Base-by-base conservation (phyloP, 2,329 filamentous ascomycete genomes). In the Rhynchosporium graminicola region DNA sequence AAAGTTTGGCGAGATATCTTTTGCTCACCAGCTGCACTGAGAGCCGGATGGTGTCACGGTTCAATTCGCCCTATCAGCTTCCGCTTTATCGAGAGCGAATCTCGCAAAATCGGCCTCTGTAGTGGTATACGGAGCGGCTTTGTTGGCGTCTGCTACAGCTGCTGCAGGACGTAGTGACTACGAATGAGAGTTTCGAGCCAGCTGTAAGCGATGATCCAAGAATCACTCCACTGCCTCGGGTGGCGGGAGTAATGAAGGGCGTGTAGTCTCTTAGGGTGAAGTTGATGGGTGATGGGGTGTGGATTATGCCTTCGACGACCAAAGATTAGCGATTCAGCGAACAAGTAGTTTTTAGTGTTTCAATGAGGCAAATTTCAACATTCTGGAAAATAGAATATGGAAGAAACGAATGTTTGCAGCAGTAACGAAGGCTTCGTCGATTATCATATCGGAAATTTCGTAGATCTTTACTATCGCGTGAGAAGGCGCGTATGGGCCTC, bases 91-190 rank as follows among this genome's bases (percentile, higher is more conserved):
- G 1, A 70, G 65, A 20, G 75, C 71, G 20, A 70, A 72, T 68
- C 70, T 77, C 0, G 70, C 74, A 28, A 74, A 73, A 26, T 70
- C 51, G 26, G 62, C 60, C 33, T 72, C 68, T n/a, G 72, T 68
- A 3, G 68, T 69, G 6, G 40, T 62, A 60, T 69, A 72, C 59
- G 67, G 65, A 12, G 66, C 67, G 4, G 57, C 59, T 26, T 64
- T 57, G 9, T 63, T 67, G 0, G 71, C 59, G 13, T 73, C 68
- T 0, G 73, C 62, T 1, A 71, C 62, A 0, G 74, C 70, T 5
- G 61, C 62, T 10, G 65, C 56, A 0, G 76, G 74, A 77, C 0
- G 77, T 79, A 43, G 77, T 66, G 4, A 81, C 76, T 36, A 81
- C 76, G 1, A 76, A 72, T 60, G 74, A 75, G 0, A 82, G 71